Evolutionary conservation across 2,329 filamentous ascomycete genomes (phyloP).

Genomic region (Ophiostoma sp.): DNA sequence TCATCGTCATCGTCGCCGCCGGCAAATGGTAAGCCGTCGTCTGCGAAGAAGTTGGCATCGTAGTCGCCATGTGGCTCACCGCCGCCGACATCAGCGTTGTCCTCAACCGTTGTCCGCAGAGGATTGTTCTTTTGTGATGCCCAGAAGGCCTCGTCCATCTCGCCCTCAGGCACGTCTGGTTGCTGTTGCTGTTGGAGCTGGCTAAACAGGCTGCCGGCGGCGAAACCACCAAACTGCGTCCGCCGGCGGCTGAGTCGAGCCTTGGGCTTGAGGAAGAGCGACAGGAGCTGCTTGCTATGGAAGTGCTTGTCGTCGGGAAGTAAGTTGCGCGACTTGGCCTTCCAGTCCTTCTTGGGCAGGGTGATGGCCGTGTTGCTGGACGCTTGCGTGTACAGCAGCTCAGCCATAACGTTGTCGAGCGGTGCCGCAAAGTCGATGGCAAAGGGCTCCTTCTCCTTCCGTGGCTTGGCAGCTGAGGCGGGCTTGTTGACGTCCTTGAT

Average conservation of each 20-base stretch:
- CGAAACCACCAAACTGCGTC: conserved; percentile 46
- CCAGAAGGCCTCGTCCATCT: conserved; percentile 97
- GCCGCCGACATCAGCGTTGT: conserved; percentile 43
- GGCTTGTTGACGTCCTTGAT: conserved; percentile 67
- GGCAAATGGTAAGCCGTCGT: conserved; percentile 71
- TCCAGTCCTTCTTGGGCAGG: conserved; percentile 92
- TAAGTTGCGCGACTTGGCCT: conserved; percentile 87
- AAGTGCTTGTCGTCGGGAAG: conserved; percentile 98
- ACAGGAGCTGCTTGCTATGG: conserved; percentile 86
- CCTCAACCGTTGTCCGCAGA: conserved; percentile 28
- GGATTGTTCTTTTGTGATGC: conserved; percentile 68
- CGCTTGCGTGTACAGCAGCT: conserved; percentile 78
- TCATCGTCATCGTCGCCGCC: conserved; percentile 65
- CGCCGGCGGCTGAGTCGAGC: conserved; percentile 73
- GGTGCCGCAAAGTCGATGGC: conserved; percentile 86
- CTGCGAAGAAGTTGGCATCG: conserved; percentile 96
- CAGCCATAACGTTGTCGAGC: conserved; percentile 68
- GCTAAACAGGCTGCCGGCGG: conserved; percentile 41
- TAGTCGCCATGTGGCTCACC: conserved; percentile 73
- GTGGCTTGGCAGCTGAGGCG: conserved; percentile 50
- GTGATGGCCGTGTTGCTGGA: conserved; percentile 78
- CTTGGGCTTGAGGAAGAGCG: conserved; percentile 92
- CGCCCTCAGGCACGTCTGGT: conserved; percentile 62
- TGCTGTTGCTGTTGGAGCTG: conserved; percentile 17
- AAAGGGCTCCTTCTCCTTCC: conserved; percentile 96